Conservation (phyloP, 768 basidiomycete genomes). For the Gautieria morchelliformis region DNA sequence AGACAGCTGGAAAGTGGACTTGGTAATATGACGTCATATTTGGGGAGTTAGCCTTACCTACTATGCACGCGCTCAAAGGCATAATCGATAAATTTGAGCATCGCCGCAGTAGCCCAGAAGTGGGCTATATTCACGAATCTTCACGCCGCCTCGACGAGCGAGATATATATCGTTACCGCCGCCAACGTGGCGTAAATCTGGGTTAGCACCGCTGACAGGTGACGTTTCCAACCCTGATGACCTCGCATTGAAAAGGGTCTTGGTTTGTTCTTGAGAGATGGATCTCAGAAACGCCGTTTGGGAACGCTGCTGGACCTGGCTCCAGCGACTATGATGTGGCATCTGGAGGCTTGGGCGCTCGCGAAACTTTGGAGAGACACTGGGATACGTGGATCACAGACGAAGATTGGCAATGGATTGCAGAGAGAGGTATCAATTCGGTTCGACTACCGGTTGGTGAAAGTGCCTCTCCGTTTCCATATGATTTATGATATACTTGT, state of each 20-base stretch:
- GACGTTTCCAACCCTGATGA: not conserved
- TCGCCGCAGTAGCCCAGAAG: not conserved
- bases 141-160: not conserved
- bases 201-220: conserved; percentile 33
- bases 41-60: not conserved
- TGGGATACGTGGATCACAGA: conserved; percentile 48
- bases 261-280: conserved; percentile 78
- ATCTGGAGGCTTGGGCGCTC: conserved; percentile 31
- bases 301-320: conserved; percentile 38
- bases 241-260: conserved; percentile 35
- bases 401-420: conserved; percentile 47
- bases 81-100: not conserved
- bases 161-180: conserved; percentile 48
- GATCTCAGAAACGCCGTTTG: conserved; percentile 57
- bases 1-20: too few species aligned
- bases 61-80: not conserved
- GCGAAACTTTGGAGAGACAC: conserved; percentile 33
- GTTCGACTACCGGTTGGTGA: conserved; percentile 50
- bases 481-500: not conserved
- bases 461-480: not conserved
- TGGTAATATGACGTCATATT: not conserved
- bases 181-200: conserved; percentile 75
- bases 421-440: conserved; percentile 43
- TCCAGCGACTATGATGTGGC: conserved; percentile 56
- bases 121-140: too few species aligned